Conservation (phyloP, 352 stramenopile species). For the Globisporangium paroecandrum region DNA sequence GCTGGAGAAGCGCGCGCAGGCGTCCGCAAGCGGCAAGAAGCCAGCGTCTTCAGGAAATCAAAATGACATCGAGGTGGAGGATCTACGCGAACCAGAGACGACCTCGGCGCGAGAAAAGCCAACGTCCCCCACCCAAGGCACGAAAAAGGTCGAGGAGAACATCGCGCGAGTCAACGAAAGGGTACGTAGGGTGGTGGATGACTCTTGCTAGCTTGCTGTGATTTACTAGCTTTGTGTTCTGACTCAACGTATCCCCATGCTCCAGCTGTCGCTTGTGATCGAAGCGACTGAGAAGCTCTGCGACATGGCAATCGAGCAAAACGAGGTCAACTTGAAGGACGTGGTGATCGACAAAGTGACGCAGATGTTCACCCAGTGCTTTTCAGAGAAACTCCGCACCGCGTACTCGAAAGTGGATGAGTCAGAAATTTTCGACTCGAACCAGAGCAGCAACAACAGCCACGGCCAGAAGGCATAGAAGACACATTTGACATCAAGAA, state of each 20-base stretch:
- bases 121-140: slow-evolving; percentile 35
- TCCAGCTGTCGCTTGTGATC: slow-evolving; percentile 46
- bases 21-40: slow-evolving; percentile 22
- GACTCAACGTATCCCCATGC: neutral
- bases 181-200: slow-evolving; percentile 24
- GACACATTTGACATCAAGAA: neutral
- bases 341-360: slow-evolving; percentile 62
- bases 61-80: slow-evolving; percentile 39
- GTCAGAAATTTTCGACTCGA: slow-evolving; percentile 30
- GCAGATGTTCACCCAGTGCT: slow-evolving; percentile 72
- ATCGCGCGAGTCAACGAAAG: slow-evolving; percentile 60
- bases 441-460: slow-evolving; percentile 26
- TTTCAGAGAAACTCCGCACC: slow-evolving; percentile 57
- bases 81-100: slow-evolving; percentile 47
- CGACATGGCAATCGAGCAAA: slow-evolving; percentile 72
- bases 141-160: slow-evolving; percentile 67
- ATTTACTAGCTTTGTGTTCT: neutral
- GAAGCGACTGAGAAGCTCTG: slow-evolving; percentile 70
- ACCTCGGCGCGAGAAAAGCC: slow-evolving; percentile 27
- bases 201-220: neutral
- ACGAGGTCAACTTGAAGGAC: slow-evolving; percentile 71
- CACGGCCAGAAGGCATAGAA: slow-evolving; percentile 6
- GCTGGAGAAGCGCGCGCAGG: slow-evolving; percentile 54
- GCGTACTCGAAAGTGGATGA: slow-evolving; percentile 70
- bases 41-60: slow-evolving; percentile 20